Evolutionary conservation across 495 filamentous ascomycete genomes (phyloP).

Genomic region (Filosporella fistucella): DNA sequence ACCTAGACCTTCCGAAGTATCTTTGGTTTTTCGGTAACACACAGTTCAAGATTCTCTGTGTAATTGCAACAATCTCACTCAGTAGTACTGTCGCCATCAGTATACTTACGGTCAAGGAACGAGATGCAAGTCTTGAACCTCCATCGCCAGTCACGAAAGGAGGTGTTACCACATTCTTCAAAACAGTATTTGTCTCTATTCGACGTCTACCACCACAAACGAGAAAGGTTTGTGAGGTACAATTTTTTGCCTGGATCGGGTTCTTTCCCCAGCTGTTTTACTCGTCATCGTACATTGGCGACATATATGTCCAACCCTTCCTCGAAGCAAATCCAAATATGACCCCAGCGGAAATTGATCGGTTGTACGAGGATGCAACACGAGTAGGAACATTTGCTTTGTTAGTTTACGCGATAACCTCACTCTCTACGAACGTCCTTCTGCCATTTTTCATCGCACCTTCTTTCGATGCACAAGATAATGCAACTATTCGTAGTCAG

Average conservation of each 20-base stretch:
- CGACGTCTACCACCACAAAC: conserved; percentile 73
- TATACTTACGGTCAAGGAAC: conserved; percentile 61
- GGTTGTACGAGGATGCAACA: conserved; percentile 77
- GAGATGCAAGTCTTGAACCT: conserved; percentile 71
- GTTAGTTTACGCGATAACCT: conserved; percentile 80
- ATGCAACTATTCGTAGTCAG: conserved; percentile 1
- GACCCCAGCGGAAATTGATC: conserved; percentile 65
- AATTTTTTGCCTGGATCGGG: conserved; percentile 87
- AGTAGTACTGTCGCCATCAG: conserved; percentile 61
- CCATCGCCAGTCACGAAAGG: conserved; percentile 48
- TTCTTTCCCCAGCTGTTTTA: conserved; percentile 97
- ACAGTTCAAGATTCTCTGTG: conserved; percentile 87
- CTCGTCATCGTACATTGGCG: conserved; percentile 84
- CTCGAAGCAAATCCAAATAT: conserved; percentile 73
- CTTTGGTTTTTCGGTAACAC: conserved; percentile 75
- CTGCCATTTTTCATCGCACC: conserved; percentile 80
- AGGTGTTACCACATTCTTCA: conserved; percentile 76
- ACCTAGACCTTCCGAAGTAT: conserved; percentile 64
- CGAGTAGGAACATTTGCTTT: conserved; percentile 79
- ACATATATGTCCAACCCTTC: conserved; percentile 80
- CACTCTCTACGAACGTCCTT: conserved; percentile 71
- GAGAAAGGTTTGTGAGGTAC: conserved; percentile 75
- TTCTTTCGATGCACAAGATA: conserved; percentile 50
- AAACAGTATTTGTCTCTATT: conserved; percentile 69
- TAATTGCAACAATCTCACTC: conserved; percentile 70